Evolutionary conservation across 1,139 yeast species (phyloP), one percentile per base, ranked within the genome.

Genomic region (Kodamaea suecica): DNA sequence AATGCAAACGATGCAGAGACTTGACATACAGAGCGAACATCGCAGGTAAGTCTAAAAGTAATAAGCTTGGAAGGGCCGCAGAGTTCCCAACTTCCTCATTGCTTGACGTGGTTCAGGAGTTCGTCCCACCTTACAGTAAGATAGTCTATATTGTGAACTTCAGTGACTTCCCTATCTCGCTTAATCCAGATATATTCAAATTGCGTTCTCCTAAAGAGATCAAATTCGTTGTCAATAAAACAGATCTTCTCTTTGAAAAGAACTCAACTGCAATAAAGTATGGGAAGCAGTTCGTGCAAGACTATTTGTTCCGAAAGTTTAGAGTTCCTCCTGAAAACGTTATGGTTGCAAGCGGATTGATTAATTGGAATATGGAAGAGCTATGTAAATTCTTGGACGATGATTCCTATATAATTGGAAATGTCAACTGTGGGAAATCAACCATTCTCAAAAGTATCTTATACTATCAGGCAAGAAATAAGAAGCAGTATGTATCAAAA

Each of bases 371-470:
- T 30, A 48, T 74, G 4, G 56, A 59, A 5, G 49, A 52, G 1
- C 36, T 58, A 8, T 45, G 75, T 15, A 45, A 53, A 8, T 52
- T 77, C 17, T 68, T 75, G 1, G 50, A 60, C 5, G 66, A 65
- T 16, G 68, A 57, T 21, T 47, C 78, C 17, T 82, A 77, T 50
- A 55, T 87, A 23, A 63, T 86, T 9, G 96, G 97, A 1, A 71
- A 72, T 43, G 78, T 85, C 7, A 86, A 86, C 50, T 69, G 78
- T 11, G 97, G 97, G 1, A 87, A 87, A 53, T 78, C 94, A 1
- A 68, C 83, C 1, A 52, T 87, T 19, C 68, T 82, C 3, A 75
- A 70, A 45, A 53, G 75, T n/a, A 47, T 81, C 21, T 46, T 76
- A 11, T 59, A 61, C 32, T 52, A 33, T 35, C 34, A 31, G 11